These are phyloP conservation scores for Endothia cerciana DNA, from an alignment of 2,329 filamentous ascomycete species.

Conservation along the genomic window DNA sequence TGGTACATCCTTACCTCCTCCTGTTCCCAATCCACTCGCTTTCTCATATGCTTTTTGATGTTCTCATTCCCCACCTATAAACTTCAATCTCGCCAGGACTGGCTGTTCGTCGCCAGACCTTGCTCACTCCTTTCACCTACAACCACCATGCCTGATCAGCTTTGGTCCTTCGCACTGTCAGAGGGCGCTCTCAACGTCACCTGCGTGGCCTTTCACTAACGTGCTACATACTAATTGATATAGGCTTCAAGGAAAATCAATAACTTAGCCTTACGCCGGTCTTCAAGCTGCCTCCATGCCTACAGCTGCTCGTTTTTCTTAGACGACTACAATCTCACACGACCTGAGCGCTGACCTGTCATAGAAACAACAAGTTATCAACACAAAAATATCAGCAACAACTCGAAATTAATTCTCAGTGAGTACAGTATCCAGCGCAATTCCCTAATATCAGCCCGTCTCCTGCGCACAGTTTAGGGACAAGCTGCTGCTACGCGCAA, in stretches of 20 bases:
- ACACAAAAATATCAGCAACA: not conserved
- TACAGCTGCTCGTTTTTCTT: not conserved
- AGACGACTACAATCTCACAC: no score
- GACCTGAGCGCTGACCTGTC: constrained; percentile 1
- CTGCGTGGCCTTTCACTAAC: not conserved
- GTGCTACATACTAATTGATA: not conserved
- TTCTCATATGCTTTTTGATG: no score
- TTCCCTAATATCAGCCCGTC: not conserved
- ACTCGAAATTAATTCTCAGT: not conserved
- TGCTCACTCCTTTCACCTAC: not conserved
- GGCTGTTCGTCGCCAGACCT: not conserved
- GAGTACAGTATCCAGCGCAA: not conserved
- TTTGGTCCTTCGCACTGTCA: not conserved
- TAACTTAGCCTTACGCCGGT: not conserved
- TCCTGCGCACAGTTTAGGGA: not conserved
- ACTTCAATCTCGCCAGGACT: not conserved
- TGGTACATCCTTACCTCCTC: no score
- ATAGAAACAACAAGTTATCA: not conserved
- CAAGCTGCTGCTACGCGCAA: not conserved
- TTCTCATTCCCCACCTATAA: not conserved
- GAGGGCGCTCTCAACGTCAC: not conserved
- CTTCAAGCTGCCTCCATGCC: constrained; percentile 2
- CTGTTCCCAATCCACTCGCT: no score
- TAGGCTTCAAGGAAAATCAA: not conserved
- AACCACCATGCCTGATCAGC: not conserved